Evolutionary conservation across 2,329 filamentous ascomycete species (phyloP), one percentile per base, ranked within the genome.

Genomic region (Diplodia mutila): DNA sequence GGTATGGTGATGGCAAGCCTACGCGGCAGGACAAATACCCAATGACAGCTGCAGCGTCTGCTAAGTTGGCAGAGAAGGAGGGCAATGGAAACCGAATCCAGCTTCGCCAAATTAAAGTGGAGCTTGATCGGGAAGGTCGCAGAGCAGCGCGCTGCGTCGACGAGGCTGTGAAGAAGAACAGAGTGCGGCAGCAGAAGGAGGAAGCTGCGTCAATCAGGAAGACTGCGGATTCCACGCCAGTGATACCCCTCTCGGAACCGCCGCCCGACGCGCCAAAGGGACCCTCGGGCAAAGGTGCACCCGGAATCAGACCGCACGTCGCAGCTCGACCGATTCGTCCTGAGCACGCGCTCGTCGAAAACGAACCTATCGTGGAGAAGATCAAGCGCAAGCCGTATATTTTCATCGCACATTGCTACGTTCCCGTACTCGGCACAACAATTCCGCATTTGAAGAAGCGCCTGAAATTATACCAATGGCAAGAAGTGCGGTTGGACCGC

Each of bases 391-490:
- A 92, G 68, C 95, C 95, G 0, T 97, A 97, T 76, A 89, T 98
- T 46, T 97, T 97, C 76, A 90, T 99, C 67, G 86, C 92, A n/a
- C 88, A 92, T 72, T 87, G 89, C 69, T 93, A 91, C 72, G 94
- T 99, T 1, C 95, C 95, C 1, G 91, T 97, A 14, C 87, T 97
- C 75, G 85, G 86, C 37, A 91, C 92, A 27, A 98, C 94, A 1
- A 87, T 97, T 67, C 89, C 91, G 4, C 95, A 99, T 80, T 86
- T 99, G 81, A 92, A 93, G 80, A 96, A 94, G 79, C 87, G 94
- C 61, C 83, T 98, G 65, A 95, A 94, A 78, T 88, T 89, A 61
- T 97, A 91, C 76, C 85, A 87, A 68, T 92, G 94, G 80, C 89
- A 92, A 70, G 89, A 93, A 61, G 90, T 99, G 63, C 87, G 93